Conservation (phyloP, 768 basidiomycete genomes). For the Lactarius hatsudake region DNA sequence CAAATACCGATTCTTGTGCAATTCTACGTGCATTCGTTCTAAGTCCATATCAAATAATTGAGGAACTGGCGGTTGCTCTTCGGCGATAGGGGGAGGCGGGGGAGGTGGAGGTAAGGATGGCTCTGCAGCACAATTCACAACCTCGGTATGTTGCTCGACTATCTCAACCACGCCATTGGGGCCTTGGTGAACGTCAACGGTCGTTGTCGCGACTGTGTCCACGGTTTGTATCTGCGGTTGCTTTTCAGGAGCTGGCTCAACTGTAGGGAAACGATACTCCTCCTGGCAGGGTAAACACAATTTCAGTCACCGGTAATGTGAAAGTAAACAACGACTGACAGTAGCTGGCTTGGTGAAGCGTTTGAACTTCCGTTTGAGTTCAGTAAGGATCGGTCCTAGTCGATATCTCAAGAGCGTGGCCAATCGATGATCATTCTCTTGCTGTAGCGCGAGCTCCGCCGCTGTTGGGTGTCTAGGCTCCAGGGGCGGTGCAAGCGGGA, state of each 20-base stretch:
- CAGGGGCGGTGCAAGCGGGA: slow-evolving; percentile 87
- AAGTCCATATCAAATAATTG: slow-evolving; percentile 84
- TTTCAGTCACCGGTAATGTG: not conserved
- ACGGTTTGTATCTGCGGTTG: slow-evolving; percentile 31
- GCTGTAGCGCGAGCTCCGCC: slow-evolving; percentile 78
- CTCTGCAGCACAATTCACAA: slow-evolving; percentile 8
- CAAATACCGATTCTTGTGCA: slow-evolving; percentile 83
- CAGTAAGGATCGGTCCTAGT: slow-evolving; percentile 85
- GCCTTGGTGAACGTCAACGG: slow-evolving; percentile 38
- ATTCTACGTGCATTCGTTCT: slow-evolving; percentile 82
- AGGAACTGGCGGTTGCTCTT: slow-evolving; percentile 40
- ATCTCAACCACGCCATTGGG: slow-evolving; percentile 47
- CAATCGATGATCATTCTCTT: slow-evolving; percentile 74
- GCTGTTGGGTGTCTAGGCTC: slow-evolving; percentile 80
- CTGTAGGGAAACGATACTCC: slow-evolving; percentile 61
- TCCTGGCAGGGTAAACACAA: slow-evolving; percentile 46
- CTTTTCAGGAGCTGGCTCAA: slow-evolving; percentile 27
- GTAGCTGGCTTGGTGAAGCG: slow-evolving; percentile 78
- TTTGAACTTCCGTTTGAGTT: slow-evolving; percentile 91
- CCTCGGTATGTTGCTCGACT: slow-evolving; percentile 36
- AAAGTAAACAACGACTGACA: slow-evolving; percentile 43
- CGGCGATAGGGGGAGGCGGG: slow-evolving; percentile 35
- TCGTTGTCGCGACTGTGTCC: slow-evolving; percentile 37
- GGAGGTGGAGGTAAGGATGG: slow-evolving; percentile 17
- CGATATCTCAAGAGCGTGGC: slow-evolving; percentile 83